Conservation (phyloP, 2,329 filamentous ascomycete species). For the Aureobasidium mangrovei region DNA sequence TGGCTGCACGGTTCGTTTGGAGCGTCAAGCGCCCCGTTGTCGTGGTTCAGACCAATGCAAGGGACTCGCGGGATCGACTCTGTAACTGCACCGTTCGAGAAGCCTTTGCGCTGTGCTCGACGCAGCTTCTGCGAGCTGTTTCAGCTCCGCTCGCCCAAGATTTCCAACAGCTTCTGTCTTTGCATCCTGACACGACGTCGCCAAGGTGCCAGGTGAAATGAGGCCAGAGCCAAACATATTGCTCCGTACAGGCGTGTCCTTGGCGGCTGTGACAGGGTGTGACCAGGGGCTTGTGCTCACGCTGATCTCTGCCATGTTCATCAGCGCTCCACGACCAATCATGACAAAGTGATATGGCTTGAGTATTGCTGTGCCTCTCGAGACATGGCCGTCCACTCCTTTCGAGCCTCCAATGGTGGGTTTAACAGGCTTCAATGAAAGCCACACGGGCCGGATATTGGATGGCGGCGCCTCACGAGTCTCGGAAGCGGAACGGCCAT, state of each 20-base stretch:
- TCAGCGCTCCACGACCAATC: not conserved
- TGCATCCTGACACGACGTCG: slow-evolving; percentile 1
- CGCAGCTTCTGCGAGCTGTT: not conserved
- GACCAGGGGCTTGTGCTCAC: slow-evolving; percentile 5
- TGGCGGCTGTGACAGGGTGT: slow-evolving; percentile 7
- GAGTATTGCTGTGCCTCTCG: slow-evolving; percentile 1
- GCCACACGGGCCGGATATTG: not conserved
- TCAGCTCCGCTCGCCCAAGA: not conserved
- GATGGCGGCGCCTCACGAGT: not conserved
- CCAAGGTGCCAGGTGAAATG: not conserved
- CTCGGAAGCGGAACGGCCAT: not conserved
- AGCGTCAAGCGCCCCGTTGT: not conserved
- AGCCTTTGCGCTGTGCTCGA: not conserved
- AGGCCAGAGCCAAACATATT: not conserved
- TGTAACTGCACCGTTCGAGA: slow-evolving; percentile 3
- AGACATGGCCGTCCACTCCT: not conserved
- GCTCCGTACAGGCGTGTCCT: not conserved
- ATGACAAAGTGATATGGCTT: not conserved
- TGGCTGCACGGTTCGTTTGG: slow-evolving; percentile 1
- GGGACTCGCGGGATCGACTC: slow-evolving; percentile 7
- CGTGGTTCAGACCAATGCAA: not conserved
- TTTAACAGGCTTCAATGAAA: not conserved
- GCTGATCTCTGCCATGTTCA: not conserved
- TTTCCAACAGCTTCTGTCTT: not conserved
- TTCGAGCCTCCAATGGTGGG: too few relatives aligned